Percentiles rank a stretch among this genome's conserved stretches.
phyloP scores from a whole-genome alignment of 176 grass and related monocot genomes.

The Dendrocalamus sinicus region DNA sequence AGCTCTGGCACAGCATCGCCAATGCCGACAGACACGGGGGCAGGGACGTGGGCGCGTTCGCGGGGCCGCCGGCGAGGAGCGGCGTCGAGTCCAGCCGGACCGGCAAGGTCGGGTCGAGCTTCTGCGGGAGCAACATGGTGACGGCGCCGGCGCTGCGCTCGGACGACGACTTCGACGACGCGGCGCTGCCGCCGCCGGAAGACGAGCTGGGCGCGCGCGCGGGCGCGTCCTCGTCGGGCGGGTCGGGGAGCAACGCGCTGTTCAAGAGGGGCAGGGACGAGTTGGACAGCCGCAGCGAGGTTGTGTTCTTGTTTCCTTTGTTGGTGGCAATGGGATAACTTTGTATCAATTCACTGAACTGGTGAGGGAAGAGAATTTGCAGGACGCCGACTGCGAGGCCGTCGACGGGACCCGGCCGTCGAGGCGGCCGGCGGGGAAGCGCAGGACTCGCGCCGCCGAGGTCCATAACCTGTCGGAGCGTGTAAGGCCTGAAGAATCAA shows the following conservation, averaged over 20 bases:
- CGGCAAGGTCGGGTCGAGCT: conserved; percentile 49
- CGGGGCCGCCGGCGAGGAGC: conserved; percentile 28
- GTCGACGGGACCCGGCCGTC: conserved; percentile 43
- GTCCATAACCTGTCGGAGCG: conserved; percentile 90
- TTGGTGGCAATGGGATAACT: not conserved
- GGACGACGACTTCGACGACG: conserved; percentile 40
- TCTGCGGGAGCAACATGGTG: conserved; percentile 61
- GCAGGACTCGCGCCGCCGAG: conserved; percentile 79
- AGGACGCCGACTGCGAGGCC: conserved; percentile 62
- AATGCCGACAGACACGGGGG: conserved; percentile 15
- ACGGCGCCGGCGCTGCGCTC: not conserved
- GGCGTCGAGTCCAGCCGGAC: conserved; percentile 38
- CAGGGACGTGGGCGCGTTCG: not conserved
- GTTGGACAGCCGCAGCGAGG: conserved; percentile 62
- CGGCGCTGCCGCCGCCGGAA: conserved; percentile 11
- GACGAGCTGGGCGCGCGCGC: not conserved
- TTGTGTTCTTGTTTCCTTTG: conserved; percentile 32
- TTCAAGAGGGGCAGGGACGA: conserved; percentile 51
- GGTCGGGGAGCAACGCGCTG: conserved; percentile 51
- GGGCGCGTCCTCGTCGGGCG: conserved; percentile 63
- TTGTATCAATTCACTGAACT: conserved; percentile 29
- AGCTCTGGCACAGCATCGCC: conserved; percentile 66
- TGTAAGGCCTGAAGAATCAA: conserved; percentile 49
- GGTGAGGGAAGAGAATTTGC: conserved; percentile 20
- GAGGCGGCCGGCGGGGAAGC: conserved; percentile 51